These are phyloP conservation scores for Centaurea solstitialis DNA, from an alignment of 129 eudicot genomes.

Conservation along the genomic window DNA sequence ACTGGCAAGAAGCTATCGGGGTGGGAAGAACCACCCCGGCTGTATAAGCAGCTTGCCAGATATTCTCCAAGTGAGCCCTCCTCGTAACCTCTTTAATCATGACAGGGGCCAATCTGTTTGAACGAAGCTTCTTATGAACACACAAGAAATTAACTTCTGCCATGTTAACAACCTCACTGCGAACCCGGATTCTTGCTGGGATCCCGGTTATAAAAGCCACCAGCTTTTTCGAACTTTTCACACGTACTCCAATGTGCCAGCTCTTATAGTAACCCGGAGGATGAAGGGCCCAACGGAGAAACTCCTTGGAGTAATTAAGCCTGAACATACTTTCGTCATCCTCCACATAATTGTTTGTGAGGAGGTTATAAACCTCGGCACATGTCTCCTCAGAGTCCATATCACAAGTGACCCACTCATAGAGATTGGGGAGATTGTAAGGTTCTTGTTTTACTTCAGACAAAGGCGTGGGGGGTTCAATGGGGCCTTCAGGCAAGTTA, in stretches of 20 bases:
- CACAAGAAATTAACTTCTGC: slow-evolving; percentile 68
- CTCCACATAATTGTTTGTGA: slow-evolving; percentile 58
- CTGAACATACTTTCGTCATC: slow-evolving; percentile 72
- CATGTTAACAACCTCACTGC: slow-evolving; percentile 46
- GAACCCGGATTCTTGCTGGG: slow-evolving; percentile 63
- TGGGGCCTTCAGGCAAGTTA: slow-evolving; percentile 57
- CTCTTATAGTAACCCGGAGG: slow-evolving; percentile 59
- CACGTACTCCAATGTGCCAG: slow-evolving; percentile 71
- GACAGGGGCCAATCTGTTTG: slow-evolving; percentile 64
- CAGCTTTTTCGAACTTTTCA: slow-evolving; percentile 55
- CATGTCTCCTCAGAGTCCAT: slow-evolving; percentile 52
- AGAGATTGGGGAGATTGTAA: slow-evolving; percentile 50
- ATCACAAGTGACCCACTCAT: slow-evolving; percentile 71
- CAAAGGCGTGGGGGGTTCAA: slow-evolving; percentile 53
- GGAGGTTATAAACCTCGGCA: slow-evolving; percentile 60
- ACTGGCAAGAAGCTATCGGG: slow-evolving; percentile 57
- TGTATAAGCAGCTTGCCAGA: slow-evolving; percentile 76
- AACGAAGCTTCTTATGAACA: slow-evolving; percentile 70
- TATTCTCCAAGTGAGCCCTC: slow-evolving; percentile 62
- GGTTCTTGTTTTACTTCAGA: slow-evolving; percentile 74
- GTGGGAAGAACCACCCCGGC: slow-evolving; percentile 76
- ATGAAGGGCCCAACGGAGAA: slow-evolving; percentile 63
- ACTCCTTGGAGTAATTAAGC: slow-evolving; percentile 63
- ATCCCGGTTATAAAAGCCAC: slow-evolving; percentile 67
- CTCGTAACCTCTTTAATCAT: slow-evolving; percentile 73